A percentile compares a stretch with the other conserved stretches of the same genome.
Conservation (phyloP, 2,329 filamentous ascomycete species). For the Apiospora pterosperma region DNA sequence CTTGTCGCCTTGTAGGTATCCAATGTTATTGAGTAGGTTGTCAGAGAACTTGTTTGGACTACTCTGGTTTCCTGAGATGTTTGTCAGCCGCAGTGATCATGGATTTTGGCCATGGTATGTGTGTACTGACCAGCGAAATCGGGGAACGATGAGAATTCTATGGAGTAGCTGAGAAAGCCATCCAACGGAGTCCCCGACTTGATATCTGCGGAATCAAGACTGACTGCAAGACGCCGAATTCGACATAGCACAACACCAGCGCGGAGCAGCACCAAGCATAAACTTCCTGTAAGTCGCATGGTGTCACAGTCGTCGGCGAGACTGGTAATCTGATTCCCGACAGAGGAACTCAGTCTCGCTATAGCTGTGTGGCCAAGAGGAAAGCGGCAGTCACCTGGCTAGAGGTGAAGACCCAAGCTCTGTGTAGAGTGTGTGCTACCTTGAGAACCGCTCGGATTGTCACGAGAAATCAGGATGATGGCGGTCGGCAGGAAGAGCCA, state of each 20-base stretch:
- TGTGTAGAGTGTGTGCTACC: background rate
- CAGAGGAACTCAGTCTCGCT: background rate
- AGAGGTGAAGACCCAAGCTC: background rate
- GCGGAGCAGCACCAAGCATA: background rate
- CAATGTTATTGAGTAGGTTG: slow-evolving; percentile 56
- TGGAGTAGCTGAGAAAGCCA: slow-evolving; percentile 37
- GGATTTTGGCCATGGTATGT: slow-evolving; percentile 8
- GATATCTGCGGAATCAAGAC: slow-evolving; percentile 5
- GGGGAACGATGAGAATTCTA: slow-evolving; percentile 37
- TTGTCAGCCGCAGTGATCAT: slow-evolving; percentile 8
- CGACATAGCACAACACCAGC: background rate
- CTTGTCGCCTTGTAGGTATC: slow-evolving; percentile 49
- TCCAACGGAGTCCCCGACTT: slow-evolving; percentile 30
- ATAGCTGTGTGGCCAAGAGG: background rate
- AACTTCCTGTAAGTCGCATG: background rate
- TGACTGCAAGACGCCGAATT: background rate
- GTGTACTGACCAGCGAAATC: slow-evolving; percentile 28
- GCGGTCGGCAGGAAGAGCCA: background rate
- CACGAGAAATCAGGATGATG: background rate
- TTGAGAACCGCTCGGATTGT: too few relatives aligned
- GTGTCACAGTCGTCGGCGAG: background rate
- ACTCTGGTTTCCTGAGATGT: slow-evolving; percentile 33
- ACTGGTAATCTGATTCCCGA: background rate
- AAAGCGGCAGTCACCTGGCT: background rate
- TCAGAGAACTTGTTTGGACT: slow-evolving; percentile 58